phyloP scores from a whole-genome alignment of 345 rosid species.

The Linum tenue region DNA sequence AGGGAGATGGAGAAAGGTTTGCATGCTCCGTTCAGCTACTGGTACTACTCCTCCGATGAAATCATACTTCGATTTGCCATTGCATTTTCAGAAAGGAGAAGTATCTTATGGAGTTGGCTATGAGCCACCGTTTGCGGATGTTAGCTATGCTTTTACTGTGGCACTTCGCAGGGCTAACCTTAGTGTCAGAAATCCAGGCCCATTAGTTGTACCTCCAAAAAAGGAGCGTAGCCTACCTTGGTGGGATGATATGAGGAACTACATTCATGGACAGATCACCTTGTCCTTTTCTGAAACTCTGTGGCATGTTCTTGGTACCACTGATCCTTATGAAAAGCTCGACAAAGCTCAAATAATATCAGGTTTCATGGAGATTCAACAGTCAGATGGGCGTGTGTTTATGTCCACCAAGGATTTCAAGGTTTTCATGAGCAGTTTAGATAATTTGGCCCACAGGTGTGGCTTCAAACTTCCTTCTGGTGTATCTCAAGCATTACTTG shows the following conservation, averaged over 20 bases:
- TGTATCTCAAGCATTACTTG: conserved; percentile 52
- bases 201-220: conserved; percentile 45
- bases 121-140: conserved; percentile 89
- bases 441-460: conserved; percentile 59
- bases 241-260: conserved; percentile 99
- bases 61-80: conserved; percentile 76
- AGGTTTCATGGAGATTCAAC: conserved; percentile 72
- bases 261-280: conserved; percentile 71
- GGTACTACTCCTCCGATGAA: conserved; percentile 96
- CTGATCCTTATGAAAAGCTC: conserved; percentile 92
- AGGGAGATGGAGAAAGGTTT: conserved; percentile 96
- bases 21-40: conserved; percentile 82
- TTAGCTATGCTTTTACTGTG: conserved; percentile 91
- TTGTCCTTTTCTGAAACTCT: conserved; percentile 59
- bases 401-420: conserved; percentile 72
- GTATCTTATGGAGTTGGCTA: conserved; percentile 86
- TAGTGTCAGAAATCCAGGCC: conserved; percentile 58
- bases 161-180: conserved; percentile 96
- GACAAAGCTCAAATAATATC: conserved; percentile 72
- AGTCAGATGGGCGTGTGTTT: conserved; percentile 82
- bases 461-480: conserved; percentile 52
- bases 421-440: conserved; percentile 73
- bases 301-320: conserved; percentile 75
- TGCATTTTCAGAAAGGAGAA: conserved; percentile 69
- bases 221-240: conserved; percentile 91